A percentile compares a stretch with the other conserved stretches of the same genome.
phyloP scores from a whole-genome alignment of 2,329 filamentous ascomycete genomes.

The Blumeria hordei region DNA sequence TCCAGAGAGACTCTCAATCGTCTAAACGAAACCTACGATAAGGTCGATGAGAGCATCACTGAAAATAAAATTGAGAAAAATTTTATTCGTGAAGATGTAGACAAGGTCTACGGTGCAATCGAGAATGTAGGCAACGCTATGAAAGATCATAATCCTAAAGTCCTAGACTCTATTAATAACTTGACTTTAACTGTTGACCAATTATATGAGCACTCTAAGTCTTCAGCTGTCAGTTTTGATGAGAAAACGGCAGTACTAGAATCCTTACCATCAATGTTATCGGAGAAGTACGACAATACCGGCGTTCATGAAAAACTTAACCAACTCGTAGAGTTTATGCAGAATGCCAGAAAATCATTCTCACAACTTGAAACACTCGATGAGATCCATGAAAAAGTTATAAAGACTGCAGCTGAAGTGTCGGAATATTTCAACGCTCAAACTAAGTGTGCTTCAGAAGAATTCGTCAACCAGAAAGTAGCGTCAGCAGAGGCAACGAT shows the following conservation, averaged over 20 bases:
- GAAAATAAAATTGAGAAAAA: slow-evolving; percentile 60
- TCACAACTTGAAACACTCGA: slow-evolving; percentile 63
- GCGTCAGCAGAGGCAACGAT: slow-evolving; percentile 58
- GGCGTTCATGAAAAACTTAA: slow-evolving; percentile 32
- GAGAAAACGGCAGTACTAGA: slow-evolving; percentile 25
- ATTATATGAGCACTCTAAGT: slow-evolving; percentile 73
- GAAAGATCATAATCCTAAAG: slow-evolving; percentile 65
- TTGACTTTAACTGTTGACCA: slow-evolving; percentile 62
- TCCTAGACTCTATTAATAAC: slow-evolving; percentile 66
- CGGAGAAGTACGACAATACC: slow-evolving; percentile 37
- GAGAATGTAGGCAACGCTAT: slow-evolving; percentile 57
- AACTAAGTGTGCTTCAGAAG: slow-evolving; percentile 47
- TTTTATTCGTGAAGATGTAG: slow-evolving; percentile 58
- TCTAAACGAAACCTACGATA: slow-evolving; percentile 54
- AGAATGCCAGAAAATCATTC: slow-evolving; percentile 42
- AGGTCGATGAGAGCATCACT: slow-evolving; percentile 49
- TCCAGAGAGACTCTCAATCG: slow-evolving; percentile 67
- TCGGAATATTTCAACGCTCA: slow-evolving; percentile 60
- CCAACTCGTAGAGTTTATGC: slow-evolving; percentile 35
- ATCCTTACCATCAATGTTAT: background rate
- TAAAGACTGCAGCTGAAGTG: slow-evolving; percentile 62
- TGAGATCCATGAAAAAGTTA: slow-evolving; percentile 69
- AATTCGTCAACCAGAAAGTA: slow-evolving; percentile 55
- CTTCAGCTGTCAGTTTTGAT: slow-evolving; percentile 29
- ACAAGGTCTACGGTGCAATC: slow-evolving; percentile 47